Percentiles rank a stretch among this genome's conserved stretches.
phyloP scores from a whole-genome alignment of 2,329 filamentous ascomycete genomes.

The Fusarium hainanense region DNA sequence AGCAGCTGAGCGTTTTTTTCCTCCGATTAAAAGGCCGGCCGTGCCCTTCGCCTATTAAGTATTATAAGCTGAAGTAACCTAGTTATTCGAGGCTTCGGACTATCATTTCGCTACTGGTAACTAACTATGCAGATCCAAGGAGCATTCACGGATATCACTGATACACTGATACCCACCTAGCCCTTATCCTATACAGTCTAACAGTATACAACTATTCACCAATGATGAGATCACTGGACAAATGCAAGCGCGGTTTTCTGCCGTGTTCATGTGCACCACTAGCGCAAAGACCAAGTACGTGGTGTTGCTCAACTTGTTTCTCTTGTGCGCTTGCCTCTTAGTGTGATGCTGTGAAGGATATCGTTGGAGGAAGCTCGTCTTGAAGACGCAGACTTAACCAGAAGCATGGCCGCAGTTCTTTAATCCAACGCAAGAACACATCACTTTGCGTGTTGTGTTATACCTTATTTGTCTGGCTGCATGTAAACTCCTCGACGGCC shows the following conservation, averaged over 20 bases:
- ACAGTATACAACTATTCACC: background rate
- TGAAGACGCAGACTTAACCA: background rate
- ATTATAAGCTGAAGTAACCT: conserved; percentile 9
- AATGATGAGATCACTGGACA: background rate
- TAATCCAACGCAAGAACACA: background rate
- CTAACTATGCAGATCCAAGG: conserved; percentile 37
- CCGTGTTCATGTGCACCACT: background rate
- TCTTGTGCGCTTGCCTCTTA: background rate
- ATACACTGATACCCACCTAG: background rate
- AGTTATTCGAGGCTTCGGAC: conserved; percentile 10
- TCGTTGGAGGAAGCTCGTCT: background rate
- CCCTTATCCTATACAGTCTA: background rate
- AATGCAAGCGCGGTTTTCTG: background rate
- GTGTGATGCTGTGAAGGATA: background rate
- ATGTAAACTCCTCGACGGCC: background rate
- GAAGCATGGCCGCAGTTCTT: background rate
- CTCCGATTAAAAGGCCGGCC: conserved; percentile 32
- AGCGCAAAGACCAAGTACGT: background rate
- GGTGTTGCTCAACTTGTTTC: conserved; percentile 6
- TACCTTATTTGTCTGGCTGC: background rate
- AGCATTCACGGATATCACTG: conserved; percentile 1
- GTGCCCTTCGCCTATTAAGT: conserved; percentile 22
- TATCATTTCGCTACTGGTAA: conserved; percentile 15
- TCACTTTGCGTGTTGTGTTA: conserved; percentile 2
- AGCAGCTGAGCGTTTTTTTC: conserved; percentile 2